A percentile compares a stretch with the other conserved stretches of the same genome.
Conservation (phyloP, 2,329 filamentous ascomycete species). For the Scleromitrula shiraiana region DNA sequence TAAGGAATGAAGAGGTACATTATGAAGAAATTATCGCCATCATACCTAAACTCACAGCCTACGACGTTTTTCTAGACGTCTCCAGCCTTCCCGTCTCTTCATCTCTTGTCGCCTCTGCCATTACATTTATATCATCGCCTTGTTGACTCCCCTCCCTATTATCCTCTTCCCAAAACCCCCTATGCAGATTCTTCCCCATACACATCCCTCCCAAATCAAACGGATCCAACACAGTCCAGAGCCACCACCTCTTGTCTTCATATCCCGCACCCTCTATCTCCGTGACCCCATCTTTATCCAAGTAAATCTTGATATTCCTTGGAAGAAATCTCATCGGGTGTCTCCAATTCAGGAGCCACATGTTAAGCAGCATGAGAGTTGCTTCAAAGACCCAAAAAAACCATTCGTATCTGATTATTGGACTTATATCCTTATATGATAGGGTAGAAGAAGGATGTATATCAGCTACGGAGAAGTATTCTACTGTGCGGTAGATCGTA, state of each 20-base stretch:
- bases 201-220: slow-evolving; percentile 24
- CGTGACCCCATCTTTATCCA: slow-evolving; percentile 40
- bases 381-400: slow-evolving; percentile 54
- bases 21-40: too few species aligned
- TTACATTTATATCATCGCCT: neutral
- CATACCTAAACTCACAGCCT: too few species aligned
- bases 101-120: neutral
- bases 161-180: slow-evolving; percentile 25
- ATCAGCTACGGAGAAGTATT: slow-evolving; percentile 45
- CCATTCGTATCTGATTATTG: slow-evolving; percentile 48
- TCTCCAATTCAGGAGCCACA: slow-evolving; percentile 40
- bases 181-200: slow-evolving; percentile 19
- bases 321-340: slow-evolving; percentile 47
- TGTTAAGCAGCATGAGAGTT: slow-evolving; percentile 43
- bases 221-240: slow-evolving; percentile 24
- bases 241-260: slow-evolving; percentile 35
- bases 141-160: slow-evolving; percentile 4
- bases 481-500: slow-evolving; percentile 50
- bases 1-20: too few species aligned
- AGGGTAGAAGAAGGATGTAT: slow-evolving; percentile 31
- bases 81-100: neutral
- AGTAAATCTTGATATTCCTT: slow-evolving; percentile 39
- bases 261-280: slow-evolving; percentile 43
- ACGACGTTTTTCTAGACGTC: too few species aligned
- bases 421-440: slow-evolving; percentile 32